These are phyloP conservation scores for Colletotrichum nymphaeae DNA, from an alignment of 2,329 filamentous ascomycete species.

Conservation along the genomic window DNA sequence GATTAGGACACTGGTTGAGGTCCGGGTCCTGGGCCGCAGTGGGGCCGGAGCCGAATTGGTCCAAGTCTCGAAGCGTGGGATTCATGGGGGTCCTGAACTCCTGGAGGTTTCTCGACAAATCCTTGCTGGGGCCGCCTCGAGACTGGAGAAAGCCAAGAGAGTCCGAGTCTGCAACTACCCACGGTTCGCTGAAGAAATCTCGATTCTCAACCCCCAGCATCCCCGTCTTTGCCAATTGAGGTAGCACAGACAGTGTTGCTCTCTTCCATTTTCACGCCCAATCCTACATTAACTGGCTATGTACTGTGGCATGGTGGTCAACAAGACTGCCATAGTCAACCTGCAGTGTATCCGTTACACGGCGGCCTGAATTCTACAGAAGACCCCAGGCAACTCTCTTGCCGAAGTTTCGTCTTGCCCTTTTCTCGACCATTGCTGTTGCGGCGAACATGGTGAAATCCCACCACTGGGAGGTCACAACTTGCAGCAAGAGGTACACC, in stretches of 20 bases:
- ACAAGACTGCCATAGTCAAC: no score
- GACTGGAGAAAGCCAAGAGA: neutral
- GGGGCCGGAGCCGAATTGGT: slow-evolving; percentile 13
- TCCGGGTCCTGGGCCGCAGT: slow-evolving; percentile 15
- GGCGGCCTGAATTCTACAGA: neutral
- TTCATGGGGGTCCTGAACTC: neutral
- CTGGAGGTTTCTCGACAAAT: neutral
- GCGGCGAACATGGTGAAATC: neutral
- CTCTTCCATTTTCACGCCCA: neutral
- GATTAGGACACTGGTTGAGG: slow-evolving; percentile 12
- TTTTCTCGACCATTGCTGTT: slow-evolving; percentile 5
- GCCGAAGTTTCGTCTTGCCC: neutral
- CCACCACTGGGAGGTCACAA: neutral
- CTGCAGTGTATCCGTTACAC: neutral
- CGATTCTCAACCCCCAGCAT: neutral
- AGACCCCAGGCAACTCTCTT: neutral
- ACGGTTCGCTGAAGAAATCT: neutral
- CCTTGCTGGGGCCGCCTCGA: neutral
- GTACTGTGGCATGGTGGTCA: no score
- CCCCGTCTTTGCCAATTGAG: neutral
- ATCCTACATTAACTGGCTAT: no score
- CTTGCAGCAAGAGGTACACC: neutral
- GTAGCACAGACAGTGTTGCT: neutral
- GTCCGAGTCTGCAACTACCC: neutral
- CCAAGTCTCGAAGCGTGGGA: neutral